Conservation (phyloP, 371 early-diverging fungal genomes). For the Syncephalis fuscata region DNA sequence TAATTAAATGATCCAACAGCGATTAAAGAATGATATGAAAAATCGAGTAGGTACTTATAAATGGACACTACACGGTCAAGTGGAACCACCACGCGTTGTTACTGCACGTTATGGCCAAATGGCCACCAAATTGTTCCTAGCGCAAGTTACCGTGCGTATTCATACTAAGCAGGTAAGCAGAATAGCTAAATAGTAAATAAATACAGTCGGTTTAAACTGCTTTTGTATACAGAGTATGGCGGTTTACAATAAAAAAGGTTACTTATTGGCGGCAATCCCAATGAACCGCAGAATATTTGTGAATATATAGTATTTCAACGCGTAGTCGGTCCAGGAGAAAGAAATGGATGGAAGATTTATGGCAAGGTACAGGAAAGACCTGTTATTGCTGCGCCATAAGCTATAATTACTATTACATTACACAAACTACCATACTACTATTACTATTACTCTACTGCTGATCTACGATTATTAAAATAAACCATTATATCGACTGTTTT, state of each 20-base stretch:
- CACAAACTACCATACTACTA: too few species aligned
- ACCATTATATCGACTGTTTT: too few species aligned
- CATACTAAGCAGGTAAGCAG: constrained; percentile 37
- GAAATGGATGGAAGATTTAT: constrained; percentile 39
- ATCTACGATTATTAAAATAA: too few species aligned
- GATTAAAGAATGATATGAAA: constrained; percentile 46
- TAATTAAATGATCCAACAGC: constrained; percentile 12
- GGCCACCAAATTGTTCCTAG: constrained; percentile 15
- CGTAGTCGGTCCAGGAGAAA: constrained; percentile 36
- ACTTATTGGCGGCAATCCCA: constrained; percentile 31
- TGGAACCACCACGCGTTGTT: constrained; percentile 38
- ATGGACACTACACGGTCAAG: constrained; percentile 40
- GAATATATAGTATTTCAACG: constrained; percentile 61
- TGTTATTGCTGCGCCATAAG: neutral
- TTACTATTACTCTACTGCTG: too few species aligned
- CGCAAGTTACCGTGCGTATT: constrained; percentile 47
- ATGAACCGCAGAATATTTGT: constrained; percentile 32
- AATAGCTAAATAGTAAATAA: neutral
- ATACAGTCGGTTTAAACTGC: neutral
- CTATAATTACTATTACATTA: too few species aligned
- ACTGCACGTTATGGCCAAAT: constrained; percentile 40
- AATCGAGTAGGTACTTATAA: constrained; percentile 36
- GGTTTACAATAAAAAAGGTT: constrained; percentile 35
- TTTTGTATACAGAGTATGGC: constrained; percentile 27
- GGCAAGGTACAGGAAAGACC: constrained; percentile 23